A percentile compares a stretch with the other conserved stretches of the same genome.
Evolutionary conservation across 306 rosid species (phyloP).

Genomic region (Cucumis melo): DNA sequence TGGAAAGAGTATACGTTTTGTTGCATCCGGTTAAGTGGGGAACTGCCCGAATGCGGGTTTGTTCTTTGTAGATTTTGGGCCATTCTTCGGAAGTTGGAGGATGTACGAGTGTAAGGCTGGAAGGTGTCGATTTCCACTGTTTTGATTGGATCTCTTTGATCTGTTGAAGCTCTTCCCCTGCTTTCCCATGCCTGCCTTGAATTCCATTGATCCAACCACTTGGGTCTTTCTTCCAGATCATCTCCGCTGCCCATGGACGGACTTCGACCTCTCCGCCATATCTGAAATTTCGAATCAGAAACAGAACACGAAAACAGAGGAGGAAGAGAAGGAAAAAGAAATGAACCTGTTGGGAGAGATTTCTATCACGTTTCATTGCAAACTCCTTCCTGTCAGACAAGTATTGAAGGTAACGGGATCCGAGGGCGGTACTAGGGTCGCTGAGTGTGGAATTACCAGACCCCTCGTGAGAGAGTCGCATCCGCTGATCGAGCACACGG

Average conservation of each 20-base stretch:
- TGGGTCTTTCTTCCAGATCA: constrained; percentile 72
- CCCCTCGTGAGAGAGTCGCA: constrained; percentile 61
- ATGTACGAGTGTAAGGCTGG: constrained; percentile 57
- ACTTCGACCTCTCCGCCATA: constrained; percentile 47
- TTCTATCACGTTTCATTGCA: constrained; percentile 61
- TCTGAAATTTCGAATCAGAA: constrained; percentile 17
- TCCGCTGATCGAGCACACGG: constrained; percentile 73
- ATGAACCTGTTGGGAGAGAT: constrained; percentile 72
- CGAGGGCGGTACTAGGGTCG: constrained; percentile 37
- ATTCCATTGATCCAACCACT: constrained; percentile 77
- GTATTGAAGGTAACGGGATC: constrained; percentile 34
- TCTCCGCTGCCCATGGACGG: constrained; percentile 86
- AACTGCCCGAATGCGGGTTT: constrained; percentile 36
- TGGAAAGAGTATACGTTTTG: constrained; percentile 29
- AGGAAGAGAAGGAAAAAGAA: not conserved
- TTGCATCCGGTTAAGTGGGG: constrained; percentile 47
- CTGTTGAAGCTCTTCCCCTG: constrained; percentile 81
- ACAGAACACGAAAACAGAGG: not conserved
- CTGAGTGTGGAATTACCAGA: constrained; percentile 66
- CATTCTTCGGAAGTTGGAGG: constrained; percentile 50
- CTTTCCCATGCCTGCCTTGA: constrained; percentile 72
- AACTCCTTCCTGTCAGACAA: constrained; percentile 67
- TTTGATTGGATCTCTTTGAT: constrained; percentile 68
- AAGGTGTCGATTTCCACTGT: constrained; percentile 86
- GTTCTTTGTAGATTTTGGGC: constrained; percentile 56